Base-by-base conservation (phyloP, 2,329 filamentous ascomycete species). In the Sordariomycetes sp. region DNA sequence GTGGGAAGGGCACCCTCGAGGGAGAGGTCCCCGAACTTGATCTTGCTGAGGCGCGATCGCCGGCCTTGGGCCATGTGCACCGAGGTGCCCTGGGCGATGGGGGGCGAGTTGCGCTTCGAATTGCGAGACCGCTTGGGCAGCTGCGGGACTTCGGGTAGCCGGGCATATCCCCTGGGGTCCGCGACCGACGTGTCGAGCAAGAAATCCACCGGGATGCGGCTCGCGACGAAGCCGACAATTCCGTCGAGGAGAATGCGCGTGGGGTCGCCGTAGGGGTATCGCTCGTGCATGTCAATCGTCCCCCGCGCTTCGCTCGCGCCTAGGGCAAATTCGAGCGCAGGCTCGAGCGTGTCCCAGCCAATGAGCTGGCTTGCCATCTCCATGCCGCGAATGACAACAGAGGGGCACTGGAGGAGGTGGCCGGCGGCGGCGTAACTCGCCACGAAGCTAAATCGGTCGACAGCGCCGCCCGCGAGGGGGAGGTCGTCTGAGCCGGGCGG, bases 11-110 rank as follows among this genome's bases (percentile, higher is more conserved):
- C 63, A 35, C 61, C 62, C 24, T 64, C 59, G 60, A 71, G 54
- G 63, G 80, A 72, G 22, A 85, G 71, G 61, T 89, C 85, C n/a
- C 86, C 86, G 64, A 90, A 90, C 60, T 83, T 81, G 56, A 90
- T 88, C 60, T 76, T 78, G 60, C 69, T 53, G 77, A 75, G 55
- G 81, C 68, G 56, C 70, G 74, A 8, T 65, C 65, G 55, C 64
- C 67, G 52, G 39, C 56, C 57, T 15, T 60, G 52, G 10, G 39
- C 42, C 52, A 58, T 58, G 32, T n/a, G 35, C 22, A 57, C 36
- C 13, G 59, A n/a, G n/a, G 57, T 56, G 20, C 10, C 60, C 59
- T 20, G 59, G 55, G 45, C 48, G 13, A 60, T 52, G 36, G 65
- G 54, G 10, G 61, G 57, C 17, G 63, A 56, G 5, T 56, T 55